Evolutionary conservation across 257 asterid species (phyloP), one percentile per base, ranked within the genome.

Genomic region (Solanum chiquidenum): DNA sequence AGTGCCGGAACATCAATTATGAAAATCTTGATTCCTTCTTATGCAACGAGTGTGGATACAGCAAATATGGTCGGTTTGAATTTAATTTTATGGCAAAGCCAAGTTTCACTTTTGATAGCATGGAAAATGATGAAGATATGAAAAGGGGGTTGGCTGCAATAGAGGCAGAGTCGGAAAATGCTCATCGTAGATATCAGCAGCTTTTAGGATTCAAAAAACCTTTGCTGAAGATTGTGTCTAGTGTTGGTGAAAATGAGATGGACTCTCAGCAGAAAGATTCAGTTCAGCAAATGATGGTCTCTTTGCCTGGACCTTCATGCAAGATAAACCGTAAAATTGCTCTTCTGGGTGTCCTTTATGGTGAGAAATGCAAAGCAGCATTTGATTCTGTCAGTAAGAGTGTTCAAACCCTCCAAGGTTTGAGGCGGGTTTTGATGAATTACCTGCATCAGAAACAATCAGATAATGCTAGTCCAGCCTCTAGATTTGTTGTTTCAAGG

Each of bases 241-340:
- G 99, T 94, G 94, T 97, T 85, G 99, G 99, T 86, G 99, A 97
- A 93, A 97, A 94, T 90, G 99, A 97, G 89, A 95, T 96, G 98
- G 99, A 97, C 87, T 95, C 99, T 86, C 99, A 97, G 90, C 99
- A 97, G 93, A 97, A 97, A 91, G 99, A 97, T 91, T 96, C 99
- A 66, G 99, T 97, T 90, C 99, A 96, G 91, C 99, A 97, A 89
- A 97, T 97, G 99, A 97, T 97, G 98, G 99, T 95, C 83, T 97
- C 99, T 68, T 92, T 97, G 91, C 98, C 99, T 64, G 99, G 99
- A 25, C 99, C 99, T 77, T 96, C 99, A 87, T 95, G 98, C 93
- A 97, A 97, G 93, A 94, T 96, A 92, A 97, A 97, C 91, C 99
- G 99, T 71, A 97, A 97, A 90, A 96, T 97, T 93, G 98, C 99